A percentile compares a stretch with the other conserved stretches of the same genome.
Evolutionary conservation across 768 basidiomycete genomes (phyloP).

Genomic region (Naematelia encephala): DNA sequence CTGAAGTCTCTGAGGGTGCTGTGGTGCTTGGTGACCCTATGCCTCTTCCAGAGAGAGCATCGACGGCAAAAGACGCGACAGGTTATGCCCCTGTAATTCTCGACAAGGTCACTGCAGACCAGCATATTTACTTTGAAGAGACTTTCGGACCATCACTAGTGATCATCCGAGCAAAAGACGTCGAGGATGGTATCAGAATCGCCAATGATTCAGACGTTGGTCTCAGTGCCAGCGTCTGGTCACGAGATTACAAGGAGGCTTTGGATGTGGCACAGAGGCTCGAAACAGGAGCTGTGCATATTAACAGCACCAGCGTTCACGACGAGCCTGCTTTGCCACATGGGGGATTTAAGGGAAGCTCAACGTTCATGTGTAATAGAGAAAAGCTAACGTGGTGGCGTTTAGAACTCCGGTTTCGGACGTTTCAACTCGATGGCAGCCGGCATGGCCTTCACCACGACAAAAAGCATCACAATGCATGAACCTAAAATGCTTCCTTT

Average conservation of each 20-base stretch:
- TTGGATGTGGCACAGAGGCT: conserved; percentile 56
- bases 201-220: conserved; percentile 60
- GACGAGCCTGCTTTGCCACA: conserved; percentile 35
- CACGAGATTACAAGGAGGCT: conserved; percentile 54
- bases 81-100: no score
- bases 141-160: conserved; percentile 60
- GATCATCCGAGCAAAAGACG: conserved; percentile 43
- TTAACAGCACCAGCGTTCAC: conserved; percentile 54
- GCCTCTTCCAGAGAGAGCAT: no score
- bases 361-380: no score
- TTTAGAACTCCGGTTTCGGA: no score
- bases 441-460: no score
- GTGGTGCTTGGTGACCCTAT: no score
- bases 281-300: conserved; percentile 56
- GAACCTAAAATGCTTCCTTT: no score
- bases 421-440: no score
- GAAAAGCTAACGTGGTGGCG: no score
- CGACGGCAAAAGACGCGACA: no score
- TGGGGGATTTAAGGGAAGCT: conserved; percentile 38
- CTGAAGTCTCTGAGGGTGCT: no score
- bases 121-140: conserved; percentile 50
- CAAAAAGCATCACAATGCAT: no score
- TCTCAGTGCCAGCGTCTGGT: conserved; percentile 58
- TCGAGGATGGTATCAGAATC: conserved; percentile 59
- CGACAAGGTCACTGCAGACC: neutral